These are phyloP conservation scores for Chlorella sp. DNA, from an alignment of 139 green algal genomes.

Conservation along the genomic window DNA sequence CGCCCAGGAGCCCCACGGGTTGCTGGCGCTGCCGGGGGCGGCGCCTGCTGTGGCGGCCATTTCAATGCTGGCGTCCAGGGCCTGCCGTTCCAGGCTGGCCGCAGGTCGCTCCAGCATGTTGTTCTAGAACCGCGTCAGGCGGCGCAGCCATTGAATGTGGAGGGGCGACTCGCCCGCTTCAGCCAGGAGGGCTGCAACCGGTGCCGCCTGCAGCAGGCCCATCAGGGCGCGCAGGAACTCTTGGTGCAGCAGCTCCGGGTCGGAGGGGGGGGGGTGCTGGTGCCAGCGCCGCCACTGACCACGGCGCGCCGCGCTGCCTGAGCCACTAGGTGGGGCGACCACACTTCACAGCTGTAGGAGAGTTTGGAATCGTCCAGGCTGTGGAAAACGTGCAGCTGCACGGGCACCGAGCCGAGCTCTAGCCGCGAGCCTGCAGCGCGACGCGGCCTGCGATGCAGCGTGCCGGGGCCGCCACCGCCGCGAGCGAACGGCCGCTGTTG, in stretches of 20 bases:
- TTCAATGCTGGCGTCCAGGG: not conserved
- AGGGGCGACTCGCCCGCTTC: not conserved
- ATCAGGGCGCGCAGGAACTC: not conserved
- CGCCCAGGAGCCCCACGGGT: too few species aligned
- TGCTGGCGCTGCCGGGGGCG: too few species aligned
- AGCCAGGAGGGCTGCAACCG: not conserved
- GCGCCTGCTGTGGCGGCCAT: too few species aligned
- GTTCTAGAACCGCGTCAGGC: not conserved
- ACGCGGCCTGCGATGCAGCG: too few species aligned
- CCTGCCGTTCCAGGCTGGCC: slow-evolving; percentile 1
- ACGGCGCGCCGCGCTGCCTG: not conserved
- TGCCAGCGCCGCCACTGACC: not conserved
- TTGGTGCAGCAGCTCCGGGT: not conserved
- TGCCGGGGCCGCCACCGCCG: too few species aligned
- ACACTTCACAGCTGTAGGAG: slow-evolving; percentile 3
- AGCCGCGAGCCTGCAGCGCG: too few species aligned
- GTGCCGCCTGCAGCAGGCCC: not conserved
- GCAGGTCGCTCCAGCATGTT: not conserved
- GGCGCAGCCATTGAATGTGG: slow-evolving; percentile 2
- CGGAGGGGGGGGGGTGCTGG: too few species aligned
- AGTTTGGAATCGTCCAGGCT: not conserved
- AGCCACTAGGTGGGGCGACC: not conserved
- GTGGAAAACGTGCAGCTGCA: not conserved
- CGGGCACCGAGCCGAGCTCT: too few species aligned
- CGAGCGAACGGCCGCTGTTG: not conserved